Evolutionary conservation across 179 eudicot genomes (phyloP), one percentile per base, ranked within the genome.

Genomic region (Silene coronaria): DNA sequence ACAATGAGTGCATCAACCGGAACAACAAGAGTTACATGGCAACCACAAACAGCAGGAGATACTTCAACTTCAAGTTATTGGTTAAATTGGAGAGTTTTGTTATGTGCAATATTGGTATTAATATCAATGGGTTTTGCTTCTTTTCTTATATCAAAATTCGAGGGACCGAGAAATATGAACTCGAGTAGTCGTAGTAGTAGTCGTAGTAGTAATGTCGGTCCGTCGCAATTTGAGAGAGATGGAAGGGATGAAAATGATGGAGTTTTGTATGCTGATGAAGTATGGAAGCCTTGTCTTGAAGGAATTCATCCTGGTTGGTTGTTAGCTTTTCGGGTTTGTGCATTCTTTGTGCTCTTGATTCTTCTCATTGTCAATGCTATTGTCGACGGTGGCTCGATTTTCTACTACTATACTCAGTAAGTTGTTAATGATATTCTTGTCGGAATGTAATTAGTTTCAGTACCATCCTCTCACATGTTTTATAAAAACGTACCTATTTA

Each of bases 301-400:
- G 88, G 87, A 76, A 82, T 93, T 45, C 96, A 89, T 70, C 98
- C 98, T 72, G 88, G 78, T 80, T 93, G 98, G 98, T 62, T 93
- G 32, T 78, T 91, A 67, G 89, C 86, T 28, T 89, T 80, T 36
- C 76, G 98, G 28, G 78, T 87, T 75, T 36, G 90, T 67, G 89
- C 89, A 5, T 93, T 93, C 71, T 78, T 83, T 75, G 87, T 88
- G 79, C 88, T 93, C 22, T 68, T 91, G 75, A 78, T 80, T 66
- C 80, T 90, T 58, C 84, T 88, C 75, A 78, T 88, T 70, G 80
- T 86, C 26, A 89, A 91, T 85, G 87, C 75, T 55, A 68, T 81
- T 81, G 85, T 86, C 77, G 87, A 88, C 80, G 86, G 90, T 60
- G 87, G 73, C 72, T 80, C 76, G 45, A 85, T 87, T 17, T 82